Evolutionary conservation across 345 rosid species (phyloP), one percentile per base, ranked within the genome.

Genomic region (Arabidopsis suecica): DNA sequence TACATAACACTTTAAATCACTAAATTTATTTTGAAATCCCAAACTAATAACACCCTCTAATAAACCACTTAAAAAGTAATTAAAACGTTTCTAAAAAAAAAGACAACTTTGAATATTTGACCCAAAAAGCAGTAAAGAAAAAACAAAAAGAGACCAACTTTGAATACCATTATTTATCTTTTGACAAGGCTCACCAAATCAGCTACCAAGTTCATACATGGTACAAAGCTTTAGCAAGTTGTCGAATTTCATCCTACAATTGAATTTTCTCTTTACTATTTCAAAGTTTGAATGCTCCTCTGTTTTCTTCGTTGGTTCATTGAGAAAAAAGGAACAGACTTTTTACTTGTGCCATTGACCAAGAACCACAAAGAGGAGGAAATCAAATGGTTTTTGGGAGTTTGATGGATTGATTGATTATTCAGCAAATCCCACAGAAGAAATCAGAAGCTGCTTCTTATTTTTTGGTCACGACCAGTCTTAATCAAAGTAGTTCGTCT

Each of bases 401-500:
- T 41, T 34, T 2, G 54, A 50, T 59, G 3, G 65, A 48, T 58
- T 16, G 65, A 45, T 58, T 65, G 60, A 50, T 50, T 34, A 40
- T 60, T 41, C 73, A 75, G 66, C 59, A 16, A 36, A 57, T 47
- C 42, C 6, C 50, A 74, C 44, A 40, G 61, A 49, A 75, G 73
- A 40, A 50, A 51, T 2, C 37, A 13, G 67, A 44, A 76, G 45
- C 18, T 61, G 64, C 32, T 59, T 28, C 16, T 18, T 8, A 9
- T 11, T 14, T n/a, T n/a, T 18, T 55, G n/a, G 28, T 9, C 41
- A 68, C 5, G 54, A 69, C 33, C 0, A 12, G 75, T 76, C 79
- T 53, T 44, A 4, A 61, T 76, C 79, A 69, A 76, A 76, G 79
- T 76, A 69, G 70, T 53, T 76, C 48, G 9, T 16, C 33, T 40